A percentile compares a stretch with the other conserved stretches of the same genome.
Conservation (phyloP, 371 early-diverging fungal genomes). For the Dichotomocladium elegans region DNA sequence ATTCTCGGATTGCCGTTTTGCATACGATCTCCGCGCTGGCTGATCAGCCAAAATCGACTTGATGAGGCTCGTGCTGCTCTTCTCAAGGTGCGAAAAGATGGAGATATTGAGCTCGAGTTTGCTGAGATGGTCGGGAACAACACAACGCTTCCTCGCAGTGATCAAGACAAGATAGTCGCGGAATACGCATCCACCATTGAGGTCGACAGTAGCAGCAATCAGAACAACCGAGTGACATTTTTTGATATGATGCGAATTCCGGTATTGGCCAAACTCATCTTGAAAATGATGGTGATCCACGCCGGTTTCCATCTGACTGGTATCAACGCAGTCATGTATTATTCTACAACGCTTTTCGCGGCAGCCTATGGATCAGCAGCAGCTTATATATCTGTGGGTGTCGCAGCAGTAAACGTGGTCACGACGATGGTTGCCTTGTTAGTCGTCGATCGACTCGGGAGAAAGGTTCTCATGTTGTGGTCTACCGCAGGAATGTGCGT, state of each 20-base stretch:
- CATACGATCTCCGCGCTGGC: conserved; percentile 75
- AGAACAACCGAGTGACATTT: conserved; percentile 14
- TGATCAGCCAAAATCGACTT: conserved; percentile 52
- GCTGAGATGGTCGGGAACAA: conserved; percentile 53
- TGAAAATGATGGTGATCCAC: conserved; percentile 61
- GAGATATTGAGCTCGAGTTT: conserved; percentile 60
- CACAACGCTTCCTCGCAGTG: conserved; percentile 31
- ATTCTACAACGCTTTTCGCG: conserved; percentile 44
- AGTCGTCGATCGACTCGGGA: conserved; percentile 60
- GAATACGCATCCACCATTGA: conserved; percentile 30
- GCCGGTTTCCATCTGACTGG: conserved; percentile 55
- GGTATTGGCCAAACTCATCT: conserved; percentile 18
- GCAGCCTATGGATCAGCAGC: conserved; percentile 30
- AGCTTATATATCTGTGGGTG: conserved; percentile 38
- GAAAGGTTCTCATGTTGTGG: conserved; percentile 55
- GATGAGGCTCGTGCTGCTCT: conserved; percentile 60
- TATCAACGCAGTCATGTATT: conserved; percentile 66
- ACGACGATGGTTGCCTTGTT: conserved; percentile 42
- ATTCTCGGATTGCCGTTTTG: conserved; percentile 65
- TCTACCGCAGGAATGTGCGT: conserved; percentile 47
- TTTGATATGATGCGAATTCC: conserved; percentile 29
- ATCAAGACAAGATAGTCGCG: conserved; percentile 7
- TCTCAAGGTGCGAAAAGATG: conserved; percentile 51
- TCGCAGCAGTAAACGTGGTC: conserved; percentile 44
- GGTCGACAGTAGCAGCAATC: conserved; percentile 5